Conservation (phyloP, 805 yeast genomes). For the Yamadazyma endophytica region DNA sequence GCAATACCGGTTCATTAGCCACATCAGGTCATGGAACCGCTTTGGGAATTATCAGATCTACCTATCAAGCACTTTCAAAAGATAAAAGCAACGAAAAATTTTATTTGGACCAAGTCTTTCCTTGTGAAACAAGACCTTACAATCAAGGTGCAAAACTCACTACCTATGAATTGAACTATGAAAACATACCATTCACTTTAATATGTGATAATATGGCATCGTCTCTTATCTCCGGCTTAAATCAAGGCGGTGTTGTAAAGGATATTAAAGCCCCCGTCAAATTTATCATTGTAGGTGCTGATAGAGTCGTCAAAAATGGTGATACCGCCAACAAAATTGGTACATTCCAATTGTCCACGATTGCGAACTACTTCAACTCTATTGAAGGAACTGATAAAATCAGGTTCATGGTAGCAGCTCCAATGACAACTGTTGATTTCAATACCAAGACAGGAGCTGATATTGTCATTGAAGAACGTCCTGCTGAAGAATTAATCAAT, state of each 20-base stretch:
- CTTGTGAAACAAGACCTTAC: constrained; percentile 93
- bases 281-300: constrained; percentile 92
- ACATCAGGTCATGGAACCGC: constrained; percentile 99
- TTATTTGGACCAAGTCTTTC: constrained; percentile 67
- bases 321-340: constrained; percentile 97
- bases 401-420: constrained; percentile 92
- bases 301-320: constrained; percentile 87
- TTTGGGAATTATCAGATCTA: constrained; percentile 80
- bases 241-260: constrained; percentile 19
- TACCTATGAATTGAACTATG: constrained; percentile 84
- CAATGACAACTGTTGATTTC: constrained; percentile 83
- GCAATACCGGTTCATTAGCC: constrained; percentile 95
- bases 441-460: constrained; percentile 62
- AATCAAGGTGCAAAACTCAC: constrained; percentile 95
- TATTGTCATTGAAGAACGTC: constrained; percentile 85
- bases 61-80: constrained; percentile 43
- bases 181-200: constrained; percentile 80
- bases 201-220: constrained; percentile 92
- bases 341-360: constrained; percentile 78
- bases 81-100: constrained; percentile 27
- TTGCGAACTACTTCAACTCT: constrained; percentile 50
- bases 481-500: constrained; percentile 70
- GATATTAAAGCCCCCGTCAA: constrained; percentile 61
- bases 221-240: constrained; percentile 53
- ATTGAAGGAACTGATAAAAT: constrained; percentile 25